Evolutionary conservation across 192 early-diverging fungal species (phyloP).

Genomic region (Coemansia sp.): DNA sequence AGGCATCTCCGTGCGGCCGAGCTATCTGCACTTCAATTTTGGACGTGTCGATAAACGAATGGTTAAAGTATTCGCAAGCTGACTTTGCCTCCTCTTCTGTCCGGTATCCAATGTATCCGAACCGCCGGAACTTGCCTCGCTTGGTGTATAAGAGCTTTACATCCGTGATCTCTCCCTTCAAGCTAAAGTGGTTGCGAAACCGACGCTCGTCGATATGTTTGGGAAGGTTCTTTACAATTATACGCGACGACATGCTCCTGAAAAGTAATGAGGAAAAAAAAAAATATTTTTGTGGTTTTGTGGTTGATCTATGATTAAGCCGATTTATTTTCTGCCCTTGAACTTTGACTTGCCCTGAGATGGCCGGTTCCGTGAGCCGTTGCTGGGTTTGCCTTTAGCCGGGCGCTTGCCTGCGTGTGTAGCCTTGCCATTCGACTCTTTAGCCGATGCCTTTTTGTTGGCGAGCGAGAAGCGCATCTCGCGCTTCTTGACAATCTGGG

Average conservation of each 20-base stretch:
- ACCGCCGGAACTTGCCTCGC: constrained; percentile 66
- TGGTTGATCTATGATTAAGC: too few species aligned
- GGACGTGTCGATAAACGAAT: constrained; percentile 89
- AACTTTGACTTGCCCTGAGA: too few species aligned
- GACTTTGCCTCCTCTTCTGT: constrained; percentile 81
- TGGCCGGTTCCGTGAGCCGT: not conserved
- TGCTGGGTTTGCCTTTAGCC: not conserved
- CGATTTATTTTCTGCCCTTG: too few species aligned
- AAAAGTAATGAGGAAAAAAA: too few species aligned
- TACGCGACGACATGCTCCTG: constrained; percentile 52
- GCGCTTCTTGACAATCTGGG: constrained; percentile 70
- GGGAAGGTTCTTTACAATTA: constrained; percentile 97
- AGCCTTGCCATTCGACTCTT: constrained; percentile 1
- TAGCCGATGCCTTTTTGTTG: constrained; percentile 6
- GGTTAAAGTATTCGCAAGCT: constrained; percentile 83
- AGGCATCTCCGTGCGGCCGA: constrained; percentile 78
- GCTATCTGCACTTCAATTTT: constrained; percentile 84
- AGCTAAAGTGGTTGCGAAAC: constrained; percentile 81
- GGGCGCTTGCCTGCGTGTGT: not conserved
- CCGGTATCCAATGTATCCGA: constrained; percentile 91
- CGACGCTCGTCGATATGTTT: constrained; percentile 81
- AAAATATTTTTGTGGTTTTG: too few species aligned
- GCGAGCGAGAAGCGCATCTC: constrained; percentile 43
- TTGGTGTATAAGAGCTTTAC: constrained; percentile 78
- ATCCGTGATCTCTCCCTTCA: constrained; percentile 87